Conservation (phyloP, 2,329 filamentous ascomycete genomes). For the Knoxdaviesia proteae region DNA sequence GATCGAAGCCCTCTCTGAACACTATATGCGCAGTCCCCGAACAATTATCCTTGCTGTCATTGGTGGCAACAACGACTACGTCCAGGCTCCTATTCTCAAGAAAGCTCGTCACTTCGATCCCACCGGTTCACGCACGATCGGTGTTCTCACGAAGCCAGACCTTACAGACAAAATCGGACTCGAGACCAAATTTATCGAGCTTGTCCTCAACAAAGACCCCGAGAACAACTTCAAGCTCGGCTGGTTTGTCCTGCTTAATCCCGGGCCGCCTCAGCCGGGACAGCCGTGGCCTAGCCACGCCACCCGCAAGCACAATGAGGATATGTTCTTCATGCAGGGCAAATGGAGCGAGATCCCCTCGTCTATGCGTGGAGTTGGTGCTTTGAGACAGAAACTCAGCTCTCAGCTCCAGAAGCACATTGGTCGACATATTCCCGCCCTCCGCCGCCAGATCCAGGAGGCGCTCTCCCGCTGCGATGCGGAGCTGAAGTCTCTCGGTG, state of each 20-base stretch:
- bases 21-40: constrained; percentile 33
- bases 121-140: constrained; percentile 25
- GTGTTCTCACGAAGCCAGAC: constrained; percentile 30
- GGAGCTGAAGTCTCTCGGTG: constrained; percentile 27
- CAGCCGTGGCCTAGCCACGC: constrained; percentile 21
- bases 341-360: constrained; percentile 26
- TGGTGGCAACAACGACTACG: constrained; percentile 32
- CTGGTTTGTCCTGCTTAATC: constrained; percentile 30
- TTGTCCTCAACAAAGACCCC: constrained; percentile 26
- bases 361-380: constrained; percentile 23
- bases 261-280: constrained; percentile 19
- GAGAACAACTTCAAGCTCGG: constrained; percentile 29
- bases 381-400: constrained; percentile 26
- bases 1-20: constrained; percentile 28
- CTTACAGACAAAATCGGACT: constrained; percentile 30
- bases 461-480: constrained; percentile 25
- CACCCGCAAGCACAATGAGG: constrained; percentile 20
- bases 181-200: constrained; percentile 31
- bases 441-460: constrained; percentile 28
- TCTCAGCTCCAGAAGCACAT: constrained; percentile 29
- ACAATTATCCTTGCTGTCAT: constrained; percentile 35
- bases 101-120: constrained; percentile 30
- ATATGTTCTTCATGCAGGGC: constrained; percentile 26
- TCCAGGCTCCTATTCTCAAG: constrained; percentile 28
- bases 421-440: constrained; percentile 26